Percentiles rank a stretch among this genome's conserved stretches.
These are phyloP conservation scores for Hypoxylon sp. DNA, from an alignment of 2,329 filamentous ascomycete species.

Conservation along the genomic window DNA sequence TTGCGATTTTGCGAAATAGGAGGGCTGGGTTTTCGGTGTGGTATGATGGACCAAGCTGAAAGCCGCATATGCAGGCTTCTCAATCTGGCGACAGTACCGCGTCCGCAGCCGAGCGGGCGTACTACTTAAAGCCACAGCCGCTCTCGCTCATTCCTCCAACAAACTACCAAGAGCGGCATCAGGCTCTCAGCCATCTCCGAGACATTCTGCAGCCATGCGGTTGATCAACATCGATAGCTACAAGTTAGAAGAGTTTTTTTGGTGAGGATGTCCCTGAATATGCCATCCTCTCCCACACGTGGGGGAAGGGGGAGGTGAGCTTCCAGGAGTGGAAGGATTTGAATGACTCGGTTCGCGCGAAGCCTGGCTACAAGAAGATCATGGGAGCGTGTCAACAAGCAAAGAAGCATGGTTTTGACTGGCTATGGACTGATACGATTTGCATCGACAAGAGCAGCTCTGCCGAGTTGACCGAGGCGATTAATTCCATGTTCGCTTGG, in stretches of 20 bases:
- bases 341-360: not conserved
- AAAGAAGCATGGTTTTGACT: not conserved
- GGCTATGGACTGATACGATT: slow-evolving; percentile 17
- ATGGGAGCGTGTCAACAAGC: not conserved
- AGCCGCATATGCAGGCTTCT: not conserved
- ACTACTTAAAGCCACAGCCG: not conserved
- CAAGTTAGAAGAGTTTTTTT: slow-evolving; percentile 2
- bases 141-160: not conserved
- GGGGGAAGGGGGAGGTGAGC: slow-evolving; percentile 4
- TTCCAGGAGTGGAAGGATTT: slow-evolving; percentile 14
- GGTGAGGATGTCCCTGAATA: slow-evolving; percentile 9
- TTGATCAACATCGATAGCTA: not conserved
- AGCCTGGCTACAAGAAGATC: slow-evolving; percentile 10
- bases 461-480: not conserved
- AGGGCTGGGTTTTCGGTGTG: not conserved
- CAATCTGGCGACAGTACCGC: no score
- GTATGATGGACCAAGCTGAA: not conserved
- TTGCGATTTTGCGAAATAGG: no score
- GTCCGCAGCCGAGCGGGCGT: no score
- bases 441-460: slow-evolving; percentile 22
- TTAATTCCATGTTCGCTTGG: slow-evolving; percentile 10
- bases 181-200: not conserved
- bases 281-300: slow-evolving; percentile 17
- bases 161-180: not conserved
- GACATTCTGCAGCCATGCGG: slow-evolving; percentile 2